These are phyloP conservation scores for Sicyos edulis DNA, from an alignment of 306 rosid species.

Conservation along the genomic window DNA sequence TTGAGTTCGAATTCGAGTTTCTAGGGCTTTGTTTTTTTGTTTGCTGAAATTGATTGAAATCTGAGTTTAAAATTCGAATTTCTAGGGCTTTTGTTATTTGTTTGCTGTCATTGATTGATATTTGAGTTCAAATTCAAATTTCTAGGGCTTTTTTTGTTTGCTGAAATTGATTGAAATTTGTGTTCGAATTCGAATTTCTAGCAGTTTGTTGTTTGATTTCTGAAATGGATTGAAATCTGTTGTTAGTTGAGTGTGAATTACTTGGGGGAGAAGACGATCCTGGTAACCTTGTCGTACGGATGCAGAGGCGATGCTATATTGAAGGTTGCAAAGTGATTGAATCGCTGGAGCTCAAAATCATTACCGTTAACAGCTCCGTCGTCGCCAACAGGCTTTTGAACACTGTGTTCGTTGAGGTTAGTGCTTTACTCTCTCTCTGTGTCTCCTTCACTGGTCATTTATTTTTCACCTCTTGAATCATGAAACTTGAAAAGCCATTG, in stretches of 20 bases:
- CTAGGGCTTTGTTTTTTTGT: neutral
- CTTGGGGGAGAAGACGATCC: conserved; percentile 71
- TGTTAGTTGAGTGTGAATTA: conserved; percentile 53
- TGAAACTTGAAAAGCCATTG: no score
- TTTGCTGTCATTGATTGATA: no score
- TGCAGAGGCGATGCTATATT: conserved; percentile 69
- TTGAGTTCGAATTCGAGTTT: neutral
- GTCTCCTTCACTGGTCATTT: neutral
- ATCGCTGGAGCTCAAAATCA: conserved; percentile 75
- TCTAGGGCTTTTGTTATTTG: no score
- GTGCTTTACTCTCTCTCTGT: neutral
- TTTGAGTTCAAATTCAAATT: no score
- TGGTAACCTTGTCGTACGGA: conserved; percentile 71
- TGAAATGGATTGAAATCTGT: neutral
- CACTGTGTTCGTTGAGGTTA: conserved; percentile 82
- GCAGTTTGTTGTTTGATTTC: neutral
- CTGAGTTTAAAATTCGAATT: neutral
- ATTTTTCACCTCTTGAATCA: no score
- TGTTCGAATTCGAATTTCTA: neutral
- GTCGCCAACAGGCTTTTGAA: conserved; percentile 63
- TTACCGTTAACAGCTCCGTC: conserved; percentile 64
- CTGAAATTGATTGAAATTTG: no score
- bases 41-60: neutral
- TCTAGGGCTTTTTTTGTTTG: no score
- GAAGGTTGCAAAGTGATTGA: conserved; percentile 81